These are phyloP conservation scores for Phytophthora rubi DNA, from an alignment of 352 stramenopile genomes.

Conservation along the genomic window DNA sequence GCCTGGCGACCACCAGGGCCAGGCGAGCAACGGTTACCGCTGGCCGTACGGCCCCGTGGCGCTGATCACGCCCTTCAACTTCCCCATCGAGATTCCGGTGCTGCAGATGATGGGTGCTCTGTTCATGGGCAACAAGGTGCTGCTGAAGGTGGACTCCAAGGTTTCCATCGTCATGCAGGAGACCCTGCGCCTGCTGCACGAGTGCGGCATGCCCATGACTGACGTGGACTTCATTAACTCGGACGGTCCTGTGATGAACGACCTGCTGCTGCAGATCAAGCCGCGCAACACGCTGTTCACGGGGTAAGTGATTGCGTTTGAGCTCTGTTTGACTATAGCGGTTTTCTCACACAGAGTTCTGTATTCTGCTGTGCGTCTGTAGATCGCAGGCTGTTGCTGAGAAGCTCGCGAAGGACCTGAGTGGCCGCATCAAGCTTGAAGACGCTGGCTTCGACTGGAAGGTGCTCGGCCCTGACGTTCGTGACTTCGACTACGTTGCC, in stretches of 20 bases:
- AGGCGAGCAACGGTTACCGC: conserved; percentile 94
- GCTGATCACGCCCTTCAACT: conserved; percentile 99
- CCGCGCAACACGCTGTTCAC: conserved; percentile 98
- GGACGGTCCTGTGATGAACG: conserved; percentile 93
- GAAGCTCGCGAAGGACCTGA: conserved; percentile 91
- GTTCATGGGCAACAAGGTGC: conserved; percentile 99
- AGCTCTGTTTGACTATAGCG: neutral
- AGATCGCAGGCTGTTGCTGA: conserved; percentile 93
- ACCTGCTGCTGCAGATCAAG: conserved; percentile 94
- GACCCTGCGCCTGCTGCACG: conserved; percentile 94
- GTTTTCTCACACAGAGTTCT: neutral
- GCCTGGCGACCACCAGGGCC: conserved; percentile 96
- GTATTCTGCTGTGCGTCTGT: conserved; percentile 1
- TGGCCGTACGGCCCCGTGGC: conserved; percentile 97
- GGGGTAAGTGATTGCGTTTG: conserved; percentile 53
- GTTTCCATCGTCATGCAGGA: conserved; percentile 98
- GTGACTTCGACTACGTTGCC: conserved; percentile 97
- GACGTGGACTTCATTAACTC: conserved; percentile 98
- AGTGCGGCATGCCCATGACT: conserved; percentile 94
- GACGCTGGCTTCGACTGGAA: conserved; percentile 99
- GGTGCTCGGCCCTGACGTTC: conserved; percentile 94
- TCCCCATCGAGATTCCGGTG: conserved; percentile 97
- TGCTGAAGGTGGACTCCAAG: conserved; percentile 95
- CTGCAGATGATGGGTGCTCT: conserved; percentile 99
- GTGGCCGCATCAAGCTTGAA: conserved; percentile 95